Evolutionary conservation across 208 protist species (phyloP), one percentile per base, ranked within the genome.

Genomic region (Zelonia costaricensis): DNA sequence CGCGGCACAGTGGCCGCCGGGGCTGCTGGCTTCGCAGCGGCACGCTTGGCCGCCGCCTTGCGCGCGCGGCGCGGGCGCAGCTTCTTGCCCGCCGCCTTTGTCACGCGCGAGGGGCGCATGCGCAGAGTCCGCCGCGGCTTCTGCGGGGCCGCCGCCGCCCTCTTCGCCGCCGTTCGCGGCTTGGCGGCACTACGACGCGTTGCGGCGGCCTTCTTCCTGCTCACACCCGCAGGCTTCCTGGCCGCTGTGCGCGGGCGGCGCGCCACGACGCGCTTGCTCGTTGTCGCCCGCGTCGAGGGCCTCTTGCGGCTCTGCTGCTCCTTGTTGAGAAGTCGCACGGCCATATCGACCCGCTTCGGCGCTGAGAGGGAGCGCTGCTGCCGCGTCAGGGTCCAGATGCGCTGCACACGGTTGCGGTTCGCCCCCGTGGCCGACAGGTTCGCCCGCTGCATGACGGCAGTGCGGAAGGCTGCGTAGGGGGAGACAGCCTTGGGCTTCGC

Each of bases 271-370:
- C 28, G 48, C 16, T 46, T 54, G 18, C 20, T 45, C 58, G 42
- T 27, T 36, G 35, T 64, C n/a, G 4, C 16, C n/a, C n/a, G n/a
- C n/a, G 28, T 67, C n/a, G 53, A 44, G 6, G 46, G 2, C 33
- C 43, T 53, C 39, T 63, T 69, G 38, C 20, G 18, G 48, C 42
- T 46, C 22, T 53, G 45, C 16, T 42, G n/a, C 20, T 54, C 18
- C 38, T 72, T 71, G 13, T 31, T 45, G 25, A 80, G 58, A 10
- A 80, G 49, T 2, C 74, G 69, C 51, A 64, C 62, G 9, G 74
- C 74, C 43, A 62, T 71, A 13, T 67, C 44, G 0, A 80, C 43
- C n/a, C 69, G 72, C 39, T 62, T 58, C 36, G 23, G 33, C 20
- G 51, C 10, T 1, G 65, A 63, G 12, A 74, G 45, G 1, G 27